phyloP scores from a whole-genome alignment of 73 alveolate genomes.

The Halteria grandinella region DNA sequence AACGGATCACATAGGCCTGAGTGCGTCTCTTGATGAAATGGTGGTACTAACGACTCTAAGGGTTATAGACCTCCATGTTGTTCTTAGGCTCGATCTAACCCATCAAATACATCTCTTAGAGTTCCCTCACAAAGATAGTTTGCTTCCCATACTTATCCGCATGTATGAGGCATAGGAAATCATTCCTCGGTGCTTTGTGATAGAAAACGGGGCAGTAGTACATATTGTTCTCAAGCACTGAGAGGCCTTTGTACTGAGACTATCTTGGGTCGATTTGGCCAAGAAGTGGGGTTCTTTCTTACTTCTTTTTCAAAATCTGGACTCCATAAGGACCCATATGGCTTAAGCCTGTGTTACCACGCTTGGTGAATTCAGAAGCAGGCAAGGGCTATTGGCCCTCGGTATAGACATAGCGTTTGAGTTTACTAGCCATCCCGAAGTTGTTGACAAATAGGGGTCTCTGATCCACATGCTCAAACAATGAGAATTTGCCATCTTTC shows the following conservation, averaged over 20 bases:
- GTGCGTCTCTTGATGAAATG: conserved; percentile 87
- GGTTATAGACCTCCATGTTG: conserved; percentile 95
- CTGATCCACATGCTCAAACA: conserved; percentile 91
- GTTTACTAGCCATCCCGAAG: conserved; percentile 90
- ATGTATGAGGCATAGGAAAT: conserved; percentile 86
- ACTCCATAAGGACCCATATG: conserved; percentile 91
- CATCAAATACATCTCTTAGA: conserved; percentile 88
- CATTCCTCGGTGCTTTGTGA: conserved; percentile 81
- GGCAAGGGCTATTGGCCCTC: conserved; percentile 69
- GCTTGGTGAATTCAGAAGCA: conserved; percentile 60
- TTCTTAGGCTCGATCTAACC: conserved; percentile 98
- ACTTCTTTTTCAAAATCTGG: conserved; percentile 74
- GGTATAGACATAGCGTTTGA: conserved; percentile 78
- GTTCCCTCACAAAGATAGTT: conserved; percentile 85
- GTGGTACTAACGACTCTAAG: conserved; percentile 89
- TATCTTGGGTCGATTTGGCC: conserved; percentile 88
- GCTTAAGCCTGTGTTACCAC: conserved; percentile 58
- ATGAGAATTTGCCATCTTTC: conserved; percentile 83
- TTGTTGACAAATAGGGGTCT: conserved; percentile 86
- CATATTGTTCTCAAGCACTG: conserved; percentile 90
- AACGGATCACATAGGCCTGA: conserved; percentile 89
- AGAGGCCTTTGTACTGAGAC: conserved; percentile 56
- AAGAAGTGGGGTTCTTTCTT: conserved; percentile 82
- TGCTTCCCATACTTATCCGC: conserved; percentile 86
- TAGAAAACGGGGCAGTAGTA: conserved; percentile 95